Conservation (phyloP, 441 rosid genomes). For the Populus tomentosa region DNA sequence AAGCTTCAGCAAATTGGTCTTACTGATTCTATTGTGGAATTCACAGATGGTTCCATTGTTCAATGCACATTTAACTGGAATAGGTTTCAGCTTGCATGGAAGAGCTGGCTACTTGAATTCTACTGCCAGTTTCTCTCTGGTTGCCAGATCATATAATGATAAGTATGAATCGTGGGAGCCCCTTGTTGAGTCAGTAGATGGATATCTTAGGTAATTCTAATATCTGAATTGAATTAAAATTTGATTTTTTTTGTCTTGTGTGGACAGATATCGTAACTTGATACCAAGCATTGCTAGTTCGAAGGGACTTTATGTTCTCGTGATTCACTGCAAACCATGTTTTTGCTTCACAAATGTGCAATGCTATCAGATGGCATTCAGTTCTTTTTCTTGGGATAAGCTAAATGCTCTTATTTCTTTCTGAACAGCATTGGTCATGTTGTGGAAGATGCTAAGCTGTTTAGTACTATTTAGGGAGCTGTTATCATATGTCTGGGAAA, state of each 20-base stretch:
- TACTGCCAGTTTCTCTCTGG: constrained; percentile 73
- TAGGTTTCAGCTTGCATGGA: constrained; percentile 75
- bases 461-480: neutral
- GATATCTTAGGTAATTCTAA: constrained; percentile 58
- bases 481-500: neutral
- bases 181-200: constrained; percentile 87
- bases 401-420: neutral
- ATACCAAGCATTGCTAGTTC: neutral
- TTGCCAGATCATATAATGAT: constrained; percentile 92
- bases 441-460: neutral
- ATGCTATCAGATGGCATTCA: too few relatives aligned
- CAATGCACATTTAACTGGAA: constrained; percentile 71
- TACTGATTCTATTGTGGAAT: neutral
- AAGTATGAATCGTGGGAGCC: constrained; percentile 98
- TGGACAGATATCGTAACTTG: too few relatives aligned
- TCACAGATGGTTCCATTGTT: constrained; percentile 98
- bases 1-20: neutral
- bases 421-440: neutral
- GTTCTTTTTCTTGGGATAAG: too few relatives aligned
- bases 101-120: constrained; percentile 64
- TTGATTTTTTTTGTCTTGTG: neutral
- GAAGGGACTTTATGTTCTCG: neutral
- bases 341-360: neutral
- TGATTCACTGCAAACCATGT: neutral
- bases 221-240: neutral